Base-by-base conservation (phyloP, 2,329 filamentous ascomycete species). In the Talaromyces verruculosus region DNA sequence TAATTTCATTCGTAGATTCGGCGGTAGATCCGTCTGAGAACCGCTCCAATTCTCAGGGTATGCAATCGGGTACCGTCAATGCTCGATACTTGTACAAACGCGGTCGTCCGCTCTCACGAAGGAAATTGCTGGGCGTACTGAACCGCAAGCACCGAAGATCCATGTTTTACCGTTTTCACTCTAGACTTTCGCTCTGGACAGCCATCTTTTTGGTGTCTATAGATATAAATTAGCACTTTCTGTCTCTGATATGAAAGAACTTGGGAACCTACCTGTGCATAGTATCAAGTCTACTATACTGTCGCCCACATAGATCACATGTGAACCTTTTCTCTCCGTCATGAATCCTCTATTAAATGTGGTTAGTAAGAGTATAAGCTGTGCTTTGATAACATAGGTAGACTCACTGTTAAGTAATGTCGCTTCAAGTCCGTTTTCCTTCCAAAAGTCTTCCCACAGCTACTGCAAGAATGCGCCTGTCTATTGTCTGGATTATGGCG, bases 381-480 rank as follows among this genome's bases (percentile, higher is more conserved):
- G 84, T 79, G 63, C 58, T 22, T 35, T 28, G 22, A 19, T 51
- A 35, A 33, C 13, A 8, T 35, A 35, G 35, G 45, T 25, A 22
- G 57, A 77, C 84, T 77, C 75, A 86, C 85, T 69, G 82, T 85
- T 67, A 82, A 76, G 59, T 81, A 73, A 73, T 87, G 85, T 67
- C 87, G 80, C 49, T 78, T 78, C 28, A 96, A 83, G 75, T 96
- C 93, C 1, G 92, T 93, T 78, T 90, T 93, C 71, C 93, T 86
- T 19, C 92, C 91, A 77, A 96, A 96, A 61, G 87, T 86, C 79
- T 90, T 92, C 70, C 80, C 84, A 78, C 93, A 97, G 62, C 84
- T 85, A 2, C 83, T 77, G 77, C 93, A 96, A 1, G 84, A 83
- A 72, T 92, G 90, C 0, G 89, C 88, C 72, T 91, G 91, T 71